Percentiles rank a stretch among this genome's conserved stretches.
These are phyloP conservation scores for Coemansia umbellata DNA, from an alignment of 192 early-diverging fungal genomes.

Conservation along the genomic window DNA sequence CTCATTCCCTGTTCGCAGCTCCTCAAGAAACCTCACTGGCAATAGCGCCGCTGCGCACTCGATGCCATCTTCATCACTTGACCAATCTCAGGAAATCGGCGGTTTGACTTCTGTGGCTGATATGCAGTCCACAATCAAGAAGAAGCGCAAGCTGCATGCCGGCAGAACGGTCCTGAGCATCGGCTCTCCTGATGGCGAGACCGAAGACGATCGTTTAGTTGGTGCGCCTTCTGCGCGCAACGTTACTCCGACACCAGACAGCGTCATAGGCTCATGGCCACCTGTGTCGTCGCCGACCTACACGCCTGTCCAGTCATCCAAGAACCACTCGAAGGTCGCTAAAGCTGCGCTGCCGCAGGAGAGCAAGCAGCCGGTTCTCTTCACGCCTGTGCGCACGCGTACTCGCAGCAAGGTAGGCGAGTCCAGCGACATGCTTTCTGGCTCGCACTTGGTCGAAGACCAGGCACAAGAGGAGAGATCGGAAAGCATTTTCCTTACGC, in stretches of 20 bases:
- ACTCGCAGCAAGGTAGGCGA: constrained; percentile 1
- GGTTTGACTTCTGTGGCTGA: constrained; percentile 5
- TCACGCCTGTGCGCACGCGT: constrained; percentile 30
- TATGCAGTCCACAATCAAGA: constrained; percentile 21
- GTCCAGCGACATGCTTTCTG: not conserved
- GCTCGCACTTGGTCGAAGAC: not conserved
- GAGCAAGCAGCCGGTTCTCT: constrained; percentile 35
- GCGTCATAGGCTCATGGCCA: not conserved
- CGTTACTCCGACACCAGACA: not conserved
- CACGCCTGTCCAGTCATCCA: not conserved
- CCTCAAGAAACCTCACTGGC: too few relatives aligned
- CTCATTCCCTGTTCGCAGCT: too few relatives aligned
- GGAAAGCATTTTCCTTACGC: constrained; percentile 38
- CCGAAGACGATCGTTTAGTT: not conserved
- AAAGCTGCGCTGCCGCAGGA: constrained; percentile 18
- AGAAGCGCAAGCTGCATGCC: constrained; percentile 41
- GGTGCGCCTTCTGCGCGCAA: not conserved
- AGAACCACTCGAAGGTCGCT: not conserved
- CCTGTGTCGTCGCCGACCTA: not conserved
- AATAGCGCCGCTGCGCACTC: not conserved
- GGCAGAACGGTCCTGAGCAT: constrained; percentile 19
- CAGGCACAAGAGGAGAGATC: not conserved
- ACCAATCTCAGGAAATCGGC: not conserved
- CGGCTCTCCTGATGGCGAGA: constrained; percentile 3
- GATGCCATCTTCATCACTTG: not conserved